These are phyloP conservation scores for Puccinia triticina DNA, from an alignment of 1,284 basidiomycete genomes.

Conservation along the genomic window DNA sequence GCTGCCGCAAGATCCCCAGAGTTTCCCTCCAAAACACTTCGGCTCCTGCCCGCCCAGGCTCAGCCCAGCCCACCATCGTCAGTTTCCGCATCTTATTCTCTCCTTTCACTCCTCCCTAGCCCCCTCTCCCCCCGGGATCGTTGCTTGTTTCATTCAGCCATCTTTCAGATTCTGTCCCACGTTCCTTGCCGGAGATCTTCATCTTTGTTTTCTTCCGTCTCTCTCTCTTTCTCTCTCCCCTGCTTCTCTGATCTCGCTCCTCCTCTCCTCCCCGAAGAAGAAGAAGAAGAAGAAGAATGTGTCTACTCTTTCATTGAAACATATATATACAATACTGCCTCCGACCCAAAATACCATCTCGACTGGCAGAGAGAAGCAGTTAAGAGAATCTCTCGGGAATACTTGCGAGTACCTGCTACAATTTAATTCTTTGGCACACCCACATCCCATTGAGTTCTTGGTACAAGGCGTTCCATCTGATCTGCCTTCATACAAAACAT, in stretches of 20 bases:
- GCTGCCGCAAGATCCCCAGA: neutral
- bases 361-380: too few species aligned
- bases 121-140: neutral
- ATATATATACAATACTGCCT: too few species aligned
- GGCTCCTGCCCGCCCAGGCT: neutral
- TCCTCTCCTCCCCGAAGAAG: neutral
- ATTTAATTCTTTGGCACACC: neutral
- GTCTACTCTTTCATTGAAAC: neutral
- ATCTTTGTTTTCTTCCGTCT: neutral
- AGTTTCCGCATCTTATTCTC: neutral
- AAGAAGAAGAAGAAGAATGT: neutral
- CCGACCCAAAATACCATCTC: too few species aligned
- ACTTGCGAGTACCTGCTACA: neutral
- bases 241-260: neutral
- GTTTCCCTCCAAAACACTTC: neutral
- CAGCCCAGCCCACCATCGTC: neutral
- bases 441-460: neutral
- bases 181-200: neutral
- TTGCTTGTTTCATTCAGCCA: neutral
- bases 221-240: neutral
- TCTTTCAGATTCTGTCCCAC: neutral
- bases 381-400: too few species aligned
- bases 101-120: neutral
- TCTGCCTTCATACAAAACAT: too few species aligned
- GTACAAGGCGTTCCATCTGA: neutral